These are phyloP conservation scores for Citrus unshiu DNA, from an alignment of 345 rosid species.

Conservation along the genomic window DNA sequence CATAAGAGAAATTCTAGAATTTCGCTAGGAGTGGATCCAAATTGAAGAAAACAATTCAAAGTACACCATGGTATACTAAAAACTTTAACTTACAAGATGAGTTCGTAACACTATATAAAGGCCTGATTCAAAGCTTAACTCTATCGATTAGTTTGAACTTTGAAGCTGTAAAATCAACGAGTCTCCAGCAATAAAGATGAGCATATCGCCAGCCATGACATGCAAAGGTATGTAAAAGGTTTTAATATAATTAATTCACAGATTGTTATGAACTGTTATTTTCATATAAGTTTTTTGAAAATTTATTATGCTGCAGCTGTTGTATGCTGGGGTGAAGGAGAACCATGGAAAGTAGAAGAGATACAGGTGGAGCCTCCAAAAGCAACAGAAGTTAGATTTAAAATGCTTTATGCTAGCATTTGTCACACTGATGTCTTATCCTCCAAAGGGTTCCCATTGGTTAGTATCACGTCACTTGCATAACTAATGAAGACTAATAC, in stretches of 20 bases:
- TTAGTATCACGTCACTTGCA: neutral
- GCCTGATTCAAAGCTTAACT: too few relatives aligned
- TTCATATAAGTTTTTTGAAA: too few relatives aligned
- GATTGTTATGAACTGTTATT: too few relatives aligned
- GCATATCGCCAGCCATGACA: neutral
- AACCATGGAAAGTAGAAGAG: neutral
- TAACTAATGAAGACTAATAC: too few relatives aligned
- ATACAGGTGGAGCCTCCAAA: neutral
- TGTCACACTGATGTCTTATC: slow-evolving; percentile 50
- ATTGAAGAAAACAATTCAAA: too few relatives aligned
- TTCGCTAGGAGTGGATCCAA: too few relatives aligned
- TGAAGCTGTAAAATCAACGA: neutral
- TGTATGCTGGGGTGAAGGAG: neutral
- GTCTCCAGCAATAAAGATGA: neutral
- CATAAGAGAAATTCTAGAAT: too few relatives aligned
- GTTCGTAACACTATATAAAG: too few relatives aligned
- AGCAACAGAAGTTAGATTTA: slow-evolving; percentile 51
- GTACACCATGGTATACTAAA: too few relatives aligned
- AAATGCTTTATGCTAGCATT: slow-evolving; percentile 56
- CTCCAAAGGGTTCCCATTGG: slow-evolving; percentile 31
- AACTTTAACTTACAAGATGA: too few relatives aligned
- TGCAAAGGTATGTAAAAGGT: neutral
- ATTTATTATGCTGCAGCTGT: neutral
- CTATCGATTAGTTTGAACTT: neutral
- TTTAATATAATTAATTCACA: too few relatives aligned